Conservation (phyloP, 805 yeast genomes). For the Metschnikowia matae region DNA sequence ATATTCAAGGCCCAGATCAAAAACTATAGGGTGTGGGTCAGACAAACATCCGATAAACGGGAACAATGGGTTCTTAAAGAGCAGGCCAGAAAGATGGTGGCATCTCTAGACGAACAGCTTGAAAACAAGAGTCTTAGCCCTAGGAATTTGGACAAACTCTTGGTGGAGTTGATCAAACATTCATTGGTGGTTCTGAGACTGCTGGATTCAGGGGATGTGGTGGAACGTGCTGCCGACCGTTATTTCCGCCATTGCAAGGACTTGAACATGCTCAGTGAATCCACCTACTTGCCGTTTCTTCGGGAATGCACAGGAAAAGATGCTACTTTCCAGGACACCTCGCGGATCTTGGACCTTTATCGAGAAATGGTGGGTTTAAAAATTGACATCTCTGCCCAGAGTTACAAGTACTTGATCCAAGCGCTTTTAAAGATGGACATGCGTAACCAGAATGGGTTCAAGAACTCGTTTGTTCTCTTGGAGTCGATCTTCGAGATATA, state of each 20-base stretch:
- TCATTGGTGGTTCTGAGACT: constrained; percentile 14
- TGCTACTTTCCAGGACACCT: constrained; percentile 18
- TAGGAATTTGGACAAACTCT: constrained; percentile 15
- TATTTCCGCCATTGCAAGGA: constrained; percentile 19
- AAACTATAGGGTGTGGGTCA: constrained; percentile 30
- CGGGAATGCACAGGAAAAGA: constrained; percentile 17
- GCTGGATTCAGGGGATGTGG: not conserved
- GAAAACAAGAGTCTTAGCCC: constrained; percentile 6
- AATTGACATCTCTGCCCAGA: constrained; percentile 23
- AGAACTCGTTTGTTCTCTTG: constrained; percentile 29
- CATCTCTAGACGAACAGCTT: constrained; percentile 7
- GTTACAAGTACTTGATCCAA: constrained; percentile 29
- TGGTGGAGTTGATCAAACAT: constrained; percentile 26
- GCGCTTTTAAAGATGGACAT: constrained; percentile 26
- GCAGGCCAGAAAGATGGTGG: constrained; percentile 12
- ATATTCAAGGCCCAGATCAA: constrained; percentile 27
- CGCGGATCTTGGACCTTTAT: constrained; percentile 28
- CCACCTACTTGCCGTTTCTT: constrained; percentile 30
- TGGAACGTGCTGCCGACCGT: constrained; percentile 19
- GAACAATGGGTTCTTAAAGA: constrained; percentile 8
- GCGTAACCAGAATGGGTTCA: constrained; percentile 20
- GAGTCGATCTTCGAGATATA: constrained; percentile 30
- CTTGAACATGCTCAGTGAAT: constrained; percentile 20
- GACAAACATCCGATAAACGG: constrained; percentile 9
- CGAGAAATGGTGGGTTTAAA: constrained; percentile 30